phyloP scores from a whole-genome alignment of 164 flowering plant species.

The Buxus sempervirens region DNA sequence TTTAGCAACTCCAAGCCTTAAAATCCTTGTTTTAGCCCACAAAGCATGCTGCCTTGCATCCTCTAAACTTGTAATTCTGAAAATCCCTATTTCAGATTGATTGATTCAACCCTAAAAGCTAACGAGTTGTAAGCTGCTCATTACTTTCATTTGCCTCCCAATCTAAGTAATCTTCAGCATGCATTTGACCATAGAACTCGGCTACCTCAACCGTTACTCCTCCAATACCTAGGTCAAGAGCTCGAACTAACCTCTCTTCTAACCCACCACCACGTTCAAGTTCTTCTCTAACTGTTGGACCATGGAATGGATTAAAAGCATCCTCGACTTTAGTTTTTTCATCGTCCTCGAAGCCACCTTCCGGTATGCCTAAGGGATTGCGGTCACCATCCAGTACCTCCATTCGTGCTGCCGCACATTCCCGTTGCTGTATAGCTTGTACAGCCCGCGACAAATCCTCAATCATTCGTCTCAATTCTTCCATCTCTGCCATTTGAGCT shows the following conservation, averaged over 20 bases:
- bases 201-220: background rate
- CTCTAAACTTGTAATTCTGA: background rate
- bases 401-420: no score
- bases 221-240: background rate
- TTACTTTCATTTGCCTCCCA: constrained; percentile 2
- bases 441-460: no score
- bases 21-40: background rate
- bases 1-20: background rate
- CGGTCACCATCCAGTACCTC: background rate
- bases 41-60: constrained; percentile 4
- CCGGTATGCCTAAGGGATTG: background rate
- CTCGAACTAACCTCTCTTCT: background rate
- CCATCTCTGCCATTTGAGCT: no score
- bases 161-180: background rate
- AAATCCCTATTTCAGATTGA: background rate
- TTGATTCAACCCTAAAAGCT: constrained; percentile 4
- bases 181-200: background rate
- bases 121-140: background rate
- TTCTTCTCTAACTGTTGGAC: background rate
- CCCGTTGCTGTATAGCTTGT: no score
- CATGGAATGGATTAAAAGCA: background rate
- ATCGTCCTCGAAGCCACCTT: background rate
- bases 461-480: no score
- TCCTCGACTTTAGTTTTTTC: background rate
- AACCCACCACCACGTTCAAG: background rate